A percentile compares a stretch with the other conserved stretches of the same genome.
phyloP scores from a whole-genome alignment of 2,329 filamentous ascomycete species.

The Diaporthe helianthi region DNA sequence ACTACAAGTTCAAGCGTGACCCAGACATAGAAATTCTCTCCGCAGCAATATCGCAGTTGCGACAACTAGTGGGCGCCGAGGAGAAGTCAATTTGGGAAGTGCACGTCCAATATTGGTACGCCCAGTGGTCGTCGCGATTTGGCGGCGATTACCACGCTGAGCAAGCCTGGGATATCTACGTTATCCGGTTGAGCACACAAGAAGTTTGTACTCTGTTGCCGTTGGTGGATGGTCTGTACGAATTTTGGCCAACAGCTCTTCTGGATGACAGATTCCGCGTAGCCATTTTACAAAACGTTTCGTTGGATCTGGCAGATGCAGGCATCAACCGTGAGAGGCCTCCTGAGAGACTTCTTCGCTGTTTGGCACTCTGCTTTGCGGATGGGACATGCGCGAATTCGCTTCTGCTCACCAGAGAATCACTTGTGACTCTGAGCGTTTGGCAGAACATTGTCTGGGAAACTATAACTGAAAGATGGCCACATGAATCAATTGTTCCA shows the following conservation, averaged over 20 bases:
- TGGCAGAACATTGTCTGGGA: conserved; percentile 16
- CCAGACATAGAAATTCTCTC: neutral
- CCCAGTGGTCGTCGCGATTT: too few species aligned
- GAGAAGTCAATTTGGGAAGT: too few species aligned
- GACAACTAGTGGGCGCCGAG: neutral
- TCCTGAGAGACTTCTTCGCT: neutral
- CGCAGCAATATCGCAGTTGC: neutral
- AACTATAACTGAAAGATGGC: neutral
- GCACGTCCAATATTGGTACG: too few species aligned
- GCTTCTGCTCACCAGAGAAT: rapidly evolving
- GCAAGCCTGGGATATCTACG: too few species aligned
- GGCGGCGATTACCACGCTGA: too few species aligned
- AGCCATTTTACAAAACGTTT: neutral
- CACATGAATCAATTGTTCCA: neutral
- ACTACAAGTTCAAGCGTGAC: too few species aligned
- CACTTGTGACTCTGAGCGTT: rapidly evolving
- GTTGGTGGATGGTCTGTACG: neutral
- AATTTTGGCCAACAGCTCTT: neutral
- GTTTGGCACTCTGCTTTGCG: neutral
- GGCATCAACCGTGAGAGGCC: too few species aligned
- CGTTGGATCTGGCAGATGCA: too few species aligned
- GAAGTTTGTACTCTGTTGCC: neutral
- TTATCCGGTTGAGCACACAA: neutral
- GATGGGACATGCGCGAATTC: neutral
- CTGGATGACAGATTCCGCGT: neutral